Evolutionary conservation across 2,329 filamentous ascomycete species (phyloP), one percentile per base, ranked within the genome.

Genomic region (Nannizziopsis arthrosporioides): DNA sequence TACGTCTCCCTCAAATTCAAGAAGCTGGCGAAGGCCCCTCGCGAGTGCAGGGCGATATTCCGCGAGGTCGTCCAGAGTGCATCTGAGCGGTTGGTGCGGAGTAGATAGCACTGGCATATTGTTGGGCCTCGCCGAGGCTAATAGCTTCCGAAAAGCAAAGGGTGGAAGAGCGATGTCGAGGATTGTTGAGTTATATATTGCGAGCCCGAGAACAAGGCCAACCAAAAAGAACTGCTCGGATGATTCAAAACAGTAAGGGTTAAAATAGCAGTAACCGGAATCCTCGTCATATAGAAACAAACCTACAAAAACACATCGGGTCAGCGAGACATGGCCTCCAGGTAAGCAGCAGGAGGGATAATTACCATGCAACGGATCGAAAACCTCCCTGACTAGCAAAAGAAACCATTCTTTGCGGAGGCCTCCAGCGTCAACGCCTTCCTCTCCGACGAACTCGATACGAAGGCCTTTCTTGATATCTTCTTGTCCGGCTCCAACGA

Each of bases 351-450:
- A 15, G 18, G 2, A 34, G 53, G 44, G 47, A 38, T 32, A 68
- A 80, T 58, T 73, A 88, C 85, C 86, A 69, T 94, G 84, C 56
- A 89, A 80, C 2, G 87, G 87, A 58, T 93, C 88, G 66, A 94
- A 94, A 30, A 95, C 82, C 61, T 95, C 89, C 56, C 88, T 76
- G 42, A 92, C 81, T 17, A 95, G 75, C 50, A 94, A 75, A 44
- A 94, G 68, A 61, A 95, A 95, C 89, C 89, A 95, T 67, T 95
- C 89, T 64, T 95, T 95, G 49, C 87, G 80, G 48, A 94, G 72
- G 0, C 89, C 89, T 34, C 89, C 89, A 3, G 84, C 87, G 68
- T 95, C 89, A 44, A 94, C 81, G 3, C 89, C 89, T 65, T 95
- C 89, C 66, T 95, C 89, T 30, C 86, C 88, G 30, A 77, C 73